A percentile compares a stretch with the other conserved stretches of the same genome.
Evolutionary conservation across 1,139 yeast species (phyloP).

Genomic region (Starmera stellimalicola): DNA sequence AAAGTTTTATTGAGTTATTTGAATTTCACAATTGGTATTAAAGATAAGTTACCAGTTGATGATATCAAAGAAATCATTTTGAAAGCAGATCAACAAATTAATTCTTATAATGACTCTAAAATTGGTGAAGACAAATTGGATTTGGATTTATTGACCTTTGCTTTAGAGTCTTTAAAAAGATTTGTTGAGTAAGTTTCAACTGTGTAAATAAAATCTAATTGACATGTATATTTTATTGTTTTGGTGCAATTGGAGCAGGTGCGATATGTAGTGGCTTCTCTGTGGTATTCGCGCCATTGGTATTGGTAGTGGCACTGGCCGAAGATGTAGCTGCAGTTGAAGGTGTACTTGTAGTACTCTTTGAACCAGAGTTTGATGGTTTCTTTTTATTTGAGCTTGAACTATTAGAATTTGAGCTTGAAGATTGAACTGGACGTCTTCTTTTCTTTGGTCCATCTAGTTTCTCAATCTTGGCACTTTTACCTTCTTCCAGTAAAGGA

Average conservation of each 20-base stretch:
- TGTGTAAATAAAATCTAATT: too few species aligned
- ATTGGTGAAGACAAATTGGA: too few species aligned
- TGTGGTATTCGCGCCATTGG: background rate
- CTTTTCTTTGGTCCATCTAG: constrained; percentile 31
- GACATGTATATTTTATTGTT: constrained; percentile 1
- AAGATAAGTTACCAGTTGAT: constrained; percentile 19
- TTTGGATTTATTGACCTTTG: constrained; percentile 31
- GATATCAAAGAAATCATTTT: constrained; percentile 15
- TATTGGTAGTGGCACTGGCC: constrained; percentile 3
- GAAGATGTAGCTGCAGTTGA: constrained; percentile 3
- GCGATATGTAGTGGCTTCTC: constrained; percentile 4
- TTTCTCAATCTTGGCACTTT: constrained; percentile 30
- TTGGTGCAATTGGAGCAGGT: constrained; percentile 5
- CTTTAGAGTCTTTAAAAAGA: constrained; percentile 29
- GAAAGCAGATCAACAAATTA: constrained; percentile 6
- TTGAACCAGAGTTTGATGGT: background rate
- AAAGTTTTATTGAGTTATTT: constrained; percentile 43
- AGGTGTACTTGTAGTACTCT: constrained; percentile 1
- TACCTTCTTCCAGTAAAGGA: constrained; percentile 68
- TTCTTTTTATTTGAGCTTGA: constrained; percentile 9
- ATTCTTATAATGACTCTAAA: too few species aligned
- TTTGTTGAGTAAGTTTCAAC: constrained; percentile 1
- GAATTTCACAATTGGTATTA: constrained; percentile 43
- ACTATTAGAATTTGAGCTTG: constrained; percentile 11
- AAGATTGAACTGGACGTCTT: constrained; percentile 16